Evolutionary conservation across 2,329 filamentous ascomycete genomes (phyloP).

Genomic region (Mycosphaerelloides madeirae): DNA sequence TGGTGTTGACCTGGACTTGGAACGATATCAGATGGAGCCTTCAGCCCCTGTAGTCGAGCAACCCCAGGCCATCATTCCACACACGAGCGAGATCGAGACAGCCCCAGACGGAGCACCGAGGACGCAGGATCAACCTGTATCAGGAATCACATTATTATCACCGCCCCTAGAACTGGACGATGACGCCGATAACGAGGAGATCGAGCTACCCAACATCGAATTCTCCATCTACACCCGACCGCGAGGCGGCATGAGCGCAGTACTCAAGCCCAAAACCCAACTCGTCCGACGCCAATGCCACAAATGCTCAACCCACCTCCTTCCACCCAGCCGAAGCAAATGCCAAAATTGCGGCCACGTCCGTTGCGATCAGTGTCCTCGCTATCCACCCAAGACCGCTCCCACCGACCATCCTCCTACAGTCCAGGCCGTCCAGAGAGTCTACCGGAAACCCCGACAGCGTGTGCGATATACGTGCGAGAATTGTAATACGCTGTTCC

Average conservation of each 20-base stretch:
- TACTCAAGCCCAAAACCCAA: conserved; percentile 65
- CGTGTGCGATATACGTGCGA: conserved; percentile 53
- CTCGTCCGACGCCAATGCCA: conserved; percentile 75
- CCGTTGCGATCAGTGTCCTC: conserved; percentile 74
- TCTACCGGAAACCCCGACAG: conserved; percentile 42
- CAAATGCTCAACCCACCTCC: conserved; percentile 48
- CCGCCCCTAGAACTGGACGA: conserved; percentile 8
- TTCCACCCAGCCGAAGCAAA: conserved; percentile 3
- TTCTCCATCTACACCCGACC: conserved; percentile 22
- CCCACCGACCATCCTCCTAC: conserved; percentile 24
- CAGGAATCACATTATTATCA: background rate
- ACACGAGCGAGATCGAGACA: conserved; percentile 4
- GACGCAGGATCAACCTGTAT: background rate
- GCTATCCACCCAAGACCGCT: conserved; percentile 62
- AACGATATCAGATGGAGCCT: conserved; percentile 2
- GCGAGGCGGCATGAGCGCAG: conserved; percentile 37
- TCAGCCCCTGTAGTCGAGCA: conserved; percentile 1
- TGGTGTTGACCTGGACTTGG: conserved; percentile 1
- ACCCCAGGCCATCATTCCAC: background rate
- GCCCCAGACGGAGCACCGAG: background rate
- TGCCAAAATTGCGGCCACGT: conserved; percentile 67
- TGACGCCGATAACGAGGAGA: conserved; percentile 4
- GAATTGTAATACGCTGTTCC: conserved; percentile 57
- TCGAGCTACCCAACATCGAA: conserved; percentile 6
- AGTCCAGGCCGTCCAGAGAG: conserved; percentile 29